Evolutionary conservation across 1,139 yeast species (phyloP).

Genomic region (Candida sanyaensis): DNA sequence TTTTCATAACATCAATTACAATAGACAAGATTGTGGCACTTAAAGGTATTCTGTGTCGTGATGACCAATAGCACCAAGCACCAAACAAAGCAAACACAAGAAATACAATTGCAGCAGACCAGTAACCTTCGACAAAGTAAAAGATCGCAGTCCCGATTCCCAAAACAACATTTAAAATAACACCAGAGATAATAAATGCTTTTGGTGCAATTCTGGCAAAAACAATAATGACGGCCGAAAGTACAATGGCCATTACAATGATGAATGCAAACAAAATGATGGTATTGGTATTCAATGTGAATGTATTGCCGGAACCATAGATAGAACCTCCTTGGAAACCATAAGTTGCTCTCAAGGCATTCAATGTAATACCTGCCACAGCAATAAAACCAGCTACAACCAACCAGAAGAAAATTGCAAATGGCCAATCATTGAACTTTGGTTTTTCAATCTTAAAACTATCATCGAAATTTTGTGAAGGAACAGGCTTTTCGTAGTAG

Average conservation of each 20-base stretch:
- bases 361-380: slow-evolving; percentile 67
- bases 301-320: slow-evolving; percentile 52
- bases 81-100: slow-evolving; percentile 62
- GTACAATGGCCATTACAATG: slow-evolving; percentile 58
- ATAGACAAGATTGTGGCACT: slow-evolving; percentile 75
- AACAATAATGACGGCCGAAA: slow-evolving; percentile 57
- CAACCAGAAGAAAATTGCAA: slow-evolving; percentile 60
- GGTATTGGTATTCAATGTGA: slow-evolving; percentile 73
- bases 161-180: slow-evolving; percentile 64
- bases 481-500: slow-evolving; percentile 34
- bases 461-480: slow-evolving; percentile 53
- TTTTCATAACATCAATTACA: slow-evolving; percentile 73
- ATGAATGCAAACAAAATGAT: slow-evolving; percentile 70
- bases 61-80: slow-evolving; percentile 73
- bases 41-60: slow-evolving; percentile 68
- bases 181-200: slow-evolving; percentile 68
- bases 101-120: slow-evolving; percentile 79
- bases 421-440: slow-evolving; percentile 72
- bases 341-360: slow-evolving; percentile 59
- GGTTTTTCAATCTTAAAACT: slow-evolving; percentile 70
- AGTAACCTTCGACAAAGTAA: slow-evolving; percentile 64
- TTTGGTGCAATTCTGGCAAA: slow-evolving; percentile 68
- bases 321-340: slow-evolving; percentile 66
- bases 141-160: slow-evolving; percentile 78
- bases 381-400: slow-evolving; percentile 72